Base-by-base conservation (phyloP, 495 filamentous ascomycete species). In the Penicillium maclennaniae region DNA sequence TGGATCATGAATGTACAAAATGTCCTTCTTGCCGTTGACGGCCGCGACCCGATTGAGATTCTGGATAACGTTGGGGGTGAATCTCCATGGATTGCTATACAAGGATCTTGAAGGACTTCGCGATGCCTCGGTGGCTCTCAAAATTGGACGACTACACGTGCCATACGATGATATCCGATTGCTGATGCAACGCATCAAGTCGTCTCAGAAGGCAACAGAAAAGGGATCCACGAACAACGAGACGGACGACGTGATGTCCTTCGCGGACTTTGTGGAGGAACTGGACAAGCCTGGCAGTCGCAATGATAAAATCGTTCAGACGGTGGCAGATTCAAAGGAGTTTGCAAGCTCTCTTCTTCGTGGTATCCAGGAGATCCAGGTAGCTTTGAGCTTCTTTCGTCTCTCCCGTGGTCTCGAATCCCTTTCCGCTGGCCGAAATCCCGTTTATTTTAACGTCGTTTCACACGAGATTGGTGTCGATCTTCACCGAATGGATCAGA, bases 391-490 rank as follows among this genome's bases (percentile, higher is more conserved):
- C 70, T 95, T 92, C 68, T 82, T 97, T 60, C 85, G 92, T 10
- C 70, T 97, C 53, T 90, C 91, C 20, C 91, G 87, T 64, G 83
- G 82, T 54, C 77, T 97, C 26, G 76, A 82, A 25, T 74, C 81
- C 10, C 69, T 88, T 43, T 82, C 85, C 55, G 72, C 84, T 21
- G 74, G 79, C n/a, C 86, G 83, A 16, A 72, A 77, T 19, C 84
- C 89, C 3, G 70, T 96, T 2, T 86, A 87, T 45, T 70, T 97
- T 49, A 95, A 92, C 56, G 80, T 91, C 14, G 88, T 92, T 1
- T 95, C 96, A 78, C 96, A 97, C 63, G 93, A 99, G 68, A 79
- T 99, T 27, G 91, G 92, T 47, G 81, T 97, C 60, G 93, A 99
- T 60, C 74, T 97, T 28, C 87, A 97, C 66, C 84, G 93, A 15